Evolutionary conservation across 2,329 filamentous ascomycete species (phyloP), one percentile per base, ranked within the genome.

Genomic region (Colletotrichum shisoi): DNA sequence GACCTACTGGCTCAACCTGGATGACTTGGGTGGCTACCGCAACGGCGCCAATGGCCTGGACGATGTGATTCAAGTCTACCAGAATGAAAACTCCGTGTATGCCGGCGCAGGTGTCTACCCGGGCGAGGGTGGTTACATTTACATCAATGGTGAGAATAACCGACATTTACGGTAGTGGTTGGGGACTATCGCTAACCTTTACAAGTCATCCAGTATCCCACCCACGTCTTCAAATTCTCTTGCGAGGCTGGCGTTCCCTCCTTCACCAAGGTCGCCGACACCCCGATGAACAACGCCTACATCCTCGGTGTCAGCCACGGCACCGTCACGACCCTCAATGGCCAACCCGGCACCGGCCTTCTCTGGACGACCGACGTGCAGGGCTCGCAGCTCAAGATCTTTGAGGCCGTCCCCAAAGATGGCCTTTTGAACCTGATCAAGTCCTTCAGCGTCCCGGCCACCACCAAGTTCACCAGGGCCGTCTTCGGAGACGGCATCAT

Each of bases 301-400:
- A 79, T 83, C 56, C 80, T 88, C 0, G 85, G 86, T 34, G 83
- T 85, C 39, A 82, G 84, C 31, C 85, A 87, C 67, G 84, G 84
- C 24, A 86, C 85, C 0, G 82, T 82, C 0, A 88, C 85, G 0
- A 85, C 85, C 0, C 76, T 87, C 52, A 80, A 84, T 59, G 82
- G 82, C 4, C 78, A 85, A 69, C 73, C 78, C 2, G 85, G 85
- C 3, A 86, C 84, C 1, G 85, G 85, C 31, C 79, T 88, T 0
- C 72, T 87, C 6, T 88, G 85, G 85, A 81, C 81, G 1, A 82
- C 80, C 1, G 85, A 88, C 62, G 83, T 87, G 0, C 82, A 87
- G 69, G 84, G 83, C 6, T 75, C 77, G 7, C 82, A 83, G 64
- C 77, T 87, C 11, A 79, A 83, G 21, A 79, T 86, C 40, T 87